A percentile compares a stretch with the other conserved stretches of the same genome.
These are phyloP conservation scores for Hymenoscyphus fraxineus DNA, from an alignment of 2,329 filamentous ascomycete species.

Conservation along the genomic window DNA sequence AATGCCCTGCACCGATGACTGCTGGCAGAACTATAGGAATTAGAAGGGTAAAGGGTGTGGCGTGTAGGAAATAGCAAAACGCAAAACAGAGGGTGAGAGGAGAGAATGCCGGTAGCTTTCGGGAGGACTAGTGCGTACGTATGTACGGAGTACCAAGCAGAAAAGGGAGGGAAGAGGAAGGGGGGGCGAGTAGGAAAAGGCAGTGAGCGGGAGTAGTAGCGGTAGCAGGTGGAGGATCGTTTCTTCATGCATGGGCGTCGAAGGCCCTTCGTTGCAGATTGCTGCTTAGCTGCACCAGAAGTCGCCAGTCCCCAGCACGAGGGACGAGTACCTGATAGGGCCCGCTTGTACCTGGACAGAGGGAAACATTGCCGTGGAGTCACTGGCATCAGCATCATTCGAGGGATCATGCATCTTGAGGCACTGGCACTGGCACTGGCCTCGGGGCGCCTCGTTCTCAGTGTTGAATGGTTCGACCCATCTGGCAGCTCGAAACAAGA, in stretches of 20 bases:
- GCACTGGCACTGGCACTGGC: neutral
- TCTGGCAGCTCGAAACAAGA: neutral
- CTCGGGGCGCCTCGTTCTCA: neutral
- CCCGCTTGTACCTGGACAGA: too few species aligned
- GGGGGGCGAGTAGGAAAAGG: slow-evolving; percentile 11
- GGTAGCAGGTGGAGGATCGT: slow-evolving; percentile 1
- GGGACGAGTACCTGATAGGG: too few species aligned
- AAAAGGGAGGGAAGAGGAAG: slow-evolving; percentile 8
- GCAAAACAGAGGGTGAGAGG: slow-evolving; percentile 9
- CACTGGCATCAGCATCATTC: neutral
- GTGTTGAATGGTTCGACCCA: slow-evolving; percentile 18
- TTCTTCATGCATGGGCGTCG: neutral
- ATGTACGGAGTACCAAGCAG: slow-evolving; percentile 11
- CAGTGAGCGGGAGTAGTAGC: neutral
- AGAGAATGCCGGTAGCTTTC: slow-evolving; percentile 11
- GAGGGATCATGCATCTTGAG: neutral
- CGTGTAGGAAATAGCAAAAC: slow-evolving; percentile 16
- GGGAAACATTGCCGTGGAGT: neutral
- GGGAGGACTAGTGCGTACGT: slow-evolving; percentile 11
- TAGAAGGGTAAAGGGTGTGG: slow-evolving; percentile 21
- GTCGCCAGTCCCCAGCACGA: neutral
- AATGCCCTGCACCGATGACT: slow-evolving; percentile 36
- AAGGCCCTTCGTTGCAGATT: neutral
- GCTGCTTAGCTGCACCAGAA: neutral
- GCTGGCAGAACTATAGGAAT: slow-evolving; percentile 24